A percentile compares a stretch with the other conserved stretches of the same genome.
Conservation (phyloP, 2,329 filamentous ascomycete genomes). For the Alternaria novae-zelandiae region DNA sequence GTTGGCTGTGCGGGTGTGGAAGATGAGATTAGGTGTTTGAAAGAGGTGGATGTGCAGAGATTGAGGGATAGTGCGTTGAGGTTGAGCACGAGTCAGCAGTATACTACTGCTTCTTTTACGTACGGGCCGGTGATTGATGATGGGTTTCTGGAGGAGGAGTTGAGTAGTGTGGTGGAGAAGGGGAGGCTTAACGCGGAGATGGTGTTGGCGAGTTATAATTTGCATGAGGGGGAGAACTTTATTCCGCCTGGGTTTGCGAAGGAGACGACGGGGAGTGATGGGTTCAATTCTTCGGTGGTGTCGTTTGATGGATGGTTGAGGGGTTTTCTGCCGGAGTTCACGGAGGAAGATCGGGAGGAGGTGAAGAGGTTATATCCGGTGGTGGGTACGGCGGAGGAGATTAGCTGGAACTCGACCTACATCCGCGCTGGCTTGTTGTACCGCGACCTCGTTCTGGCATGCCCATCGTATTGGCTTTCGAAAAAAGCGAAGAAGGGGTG, state of each 20-base stretch:
- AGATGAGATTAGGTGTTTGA: constrained; percentile 62
- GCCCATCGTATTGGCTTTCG: constrained; percentile 65
- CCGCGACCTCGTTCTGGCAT: constrained; percentile 65
- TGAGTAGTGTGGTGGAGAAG: constrained; percentile 54
- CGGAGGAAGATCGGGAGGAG: constrained; percentile 45
- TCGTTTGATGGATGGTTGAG: constrained; percentile 62
- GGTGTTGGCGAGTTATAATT: constrained; percentile 65
- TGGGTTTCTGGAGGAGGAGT: constrained; percentile 56
- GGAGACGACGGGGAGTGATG: constrained; percentile 36
- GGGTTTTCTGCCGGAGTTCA: constrained; percentile 61
- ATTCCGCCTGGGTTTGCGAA: constrained; percentile 58
- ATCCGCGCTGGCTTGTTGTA: constrained; percentile 64
- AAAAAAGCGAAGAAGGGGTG: constrained; percentile 56
- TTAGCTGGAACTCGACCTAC: constrained; percentile 59
- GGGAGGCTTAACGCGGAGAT: constrained; percentile 54
- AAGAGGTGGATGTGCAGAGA: constrained; percentile 59
- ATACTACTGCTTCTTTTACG: constrained; percentile 63
- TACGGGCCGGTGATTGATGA: constrained; percentile 68
- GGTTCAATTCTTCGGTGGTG: constrained; percentile 58
- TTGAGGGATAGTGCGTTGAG: constrained; percentile 60
- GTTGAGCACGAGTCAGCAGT: constrained; percentile 58
- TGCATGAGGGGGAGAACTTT: constrained; percentile 69
- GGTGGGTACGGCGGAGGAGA: constrained; percentile 56
- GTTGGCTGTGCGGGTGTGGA: constrained; percentile 53
- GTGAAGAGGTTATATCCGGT: constrained; percentile 58